phyloP scores from a whole-genome alignment of 768 basidiomycete species.

The Russula emetica region DNA sequence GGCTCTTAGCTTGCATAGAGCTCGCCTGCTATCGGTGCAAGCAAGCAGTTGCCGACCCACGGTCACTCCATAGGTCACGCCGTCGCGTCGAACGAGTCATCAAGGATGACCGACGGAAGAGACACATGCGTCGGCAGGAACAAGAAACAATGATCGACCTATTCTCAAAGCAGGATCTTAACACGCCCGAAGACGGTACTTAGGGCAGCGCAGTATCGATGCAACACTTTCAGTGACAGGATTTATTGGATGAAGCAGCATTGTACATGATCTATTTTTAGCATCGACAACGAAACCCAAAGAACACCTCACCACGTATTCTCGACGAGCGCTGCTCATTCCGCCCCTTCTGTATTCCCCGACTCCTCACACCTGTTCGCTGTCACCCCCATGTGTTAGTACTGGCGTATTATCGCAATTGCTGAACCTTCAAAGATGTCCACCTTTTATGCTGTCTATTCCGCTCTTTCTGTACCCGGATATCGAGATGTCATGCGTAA shows the following conservation, averaged over 20 bases:
- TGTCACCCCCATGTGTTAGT: slow-evolving; percentile 1
- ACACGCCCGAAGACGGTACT: slow-evolving; percentile 22
- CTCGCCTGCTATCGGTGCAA: slow-evolving; percentile 78
- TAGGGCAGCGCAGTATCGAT: slow-evolving; percentile 5
- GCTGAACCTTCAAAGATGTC: slow-evolving; percentile 3
- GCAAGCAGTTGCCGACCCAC: slow-evolving; percentile 63
- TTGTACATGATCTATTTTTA: slow-evolving; percentile 25
- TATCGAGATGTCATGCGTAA: slow-evolving; percentile 19
- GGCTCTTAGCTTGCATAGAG: slow-evolving; percentile 77
- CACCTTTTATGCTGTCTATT: slow-evolving; percentile 17
- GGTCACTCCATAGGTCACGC: slow-evolving; percentile 56
- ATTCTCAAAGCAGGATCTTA: slow-evolving; percentile 54
- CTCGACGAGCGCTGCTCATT: slow-evolving; percentile 4
- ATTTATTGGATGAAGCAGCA: slow-evolving; percentile 24
- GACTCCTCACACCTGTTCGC: not conserved
- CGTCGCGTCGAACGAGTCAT: slow-evolving; percentile 76
- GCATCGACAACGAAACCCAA: slow-evolving; percentile 16
- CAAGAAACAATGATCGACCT: slow-evolving; percentile 79
- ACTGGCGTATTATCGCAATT: slow-evolving; percentile 10
- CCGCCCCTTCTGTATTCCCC: slow-evolving; percentile 12
- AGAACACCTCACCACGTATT: not conserved
- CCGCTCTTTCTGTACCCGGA: slow-evolving; percentile 19
- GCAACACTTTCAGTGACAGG: slow-evolving; percentile 8
- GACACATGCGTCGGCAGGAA: slow-evolving; percentile 79
- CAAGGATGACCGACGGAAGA: slow-evolving; percentile 75